Percentiles rank a stretch among this genome's conserved stretches.
phyloP scores from a whole-genome alignment of 352 stramenopile genomes.

The Phytophthora idaei region DNA sequence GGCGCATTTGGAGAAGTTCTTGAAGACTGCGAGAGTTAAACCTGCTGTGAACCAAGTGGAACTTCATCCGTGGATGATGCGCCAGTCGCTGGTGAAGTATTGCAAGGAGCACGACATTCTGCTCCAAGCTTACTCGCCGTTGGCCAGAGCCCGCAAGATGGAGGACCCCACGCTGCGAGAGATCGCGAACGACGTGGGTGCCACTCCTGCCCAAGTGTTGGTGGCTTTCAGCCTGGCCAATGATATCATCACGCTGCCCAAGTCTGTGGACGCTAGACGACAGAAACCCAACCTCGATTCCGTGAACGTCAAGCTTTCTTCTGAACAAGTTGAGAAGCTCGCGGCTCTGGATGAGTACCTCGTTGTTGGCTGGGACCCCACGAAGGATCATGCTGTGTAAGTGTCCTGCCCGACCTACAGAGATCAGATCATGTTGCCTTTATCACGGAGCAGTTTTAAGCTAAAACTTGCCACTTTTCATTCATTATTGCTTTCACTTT shows the following conservation, averaged over 20 bases:
- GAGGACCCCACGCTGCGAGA: slow-evolving; percentile 13
- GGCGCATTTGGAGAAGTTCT: slow-evolving; percentile 81
- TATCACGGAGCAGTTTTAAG: too few species aligned
- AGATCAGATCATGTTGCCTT: too few species aligned
- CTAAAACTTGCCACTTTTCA: too few species aligned
- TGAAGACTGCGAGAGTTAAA: slow-evolving; percentile 55
- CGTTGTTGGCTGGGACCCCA: slow-evolving; percentile 51
- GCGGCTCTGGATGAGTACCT: slow-evolving; percentile 51
- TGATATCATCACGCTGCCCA: slow-evolving; percentile 59
- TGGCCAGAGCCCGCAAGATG: slow-evolving; percentile 44
- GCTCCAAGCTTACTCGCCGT: slow-evolving; percentile 64
- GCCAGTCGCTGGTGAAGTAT: slow-evolving; percentile 63
- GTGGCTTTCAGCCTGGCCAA: slow-evolving; percentile 65
- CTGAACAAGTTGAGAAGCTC: slow-evolving; percentile 37
- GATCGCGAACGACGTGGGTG: slow-evolving; percentile 40
- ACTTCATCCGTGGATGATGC: slow-evolving; percentile 74
- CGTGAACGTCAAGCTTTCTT: slow-evolving; percentile 38
- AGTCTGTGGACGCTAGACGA: slow-evolving; percentile 49
- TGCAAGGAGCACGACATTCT: slow-evolving; percentile 53
- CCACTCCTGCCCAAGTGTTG: slow-evolving; percentile 54
- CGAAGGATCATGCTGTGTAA: slow-evolving; percentile 45
- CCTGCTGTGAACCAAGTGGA: slow-evolving; percentile 87
- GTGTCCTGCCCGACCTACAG: neutral
- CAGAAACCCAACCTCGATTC: slow-evolving; percentile 55
- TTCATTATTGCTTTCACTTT: too few species aligned